phyloP scores from a whole-genome alignment of 2,329 filamentous ascomycete genomes.

The Plectosphaerella cucumerina region DNA sequence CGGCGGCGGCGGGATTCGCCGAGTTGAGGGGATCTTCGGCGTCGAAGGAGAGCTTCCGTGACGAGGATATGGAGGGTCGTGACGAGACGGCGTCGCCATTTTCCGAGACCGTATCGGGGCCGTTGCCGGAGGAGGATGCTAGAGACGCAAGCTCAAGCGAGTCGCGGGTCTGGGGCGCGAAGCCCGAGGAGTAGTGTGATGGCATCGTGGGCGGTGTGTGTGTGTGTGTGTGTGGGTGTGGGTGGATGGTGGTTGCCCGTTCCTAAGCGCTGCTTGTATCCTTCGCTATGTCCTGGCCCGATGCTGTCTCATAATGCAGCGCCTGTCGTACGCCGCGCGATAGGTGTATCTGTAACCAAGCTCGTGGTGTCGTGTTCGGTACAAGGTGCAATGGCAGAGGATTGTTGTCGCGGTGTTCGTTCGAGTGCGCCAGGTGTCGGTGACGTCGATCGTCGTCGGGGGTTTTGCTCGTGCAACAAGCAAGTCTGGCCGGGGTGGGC shows the following conservation, averaged over 20 bases:
- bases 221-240: neutral
- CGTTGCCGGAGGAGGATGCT: conserved; percentile 70
- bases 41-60: conserved; percentile 82
- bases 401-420: too few relatives aligned
- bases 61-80: conserved; percentile 85
- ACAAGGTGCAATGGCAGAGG: neutral
- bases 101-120: conserved; percentile 54
- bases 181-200: conserved; percentile 2
- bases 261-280: conserved; percentile 1
- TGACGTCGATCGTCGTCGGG: too few relatives aligned
- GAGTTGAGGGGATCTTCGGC: conserved; percentile 75
- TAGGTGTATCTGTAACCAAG: neutral
- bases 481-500: too few relatives aligned
- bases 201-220: conserved; percentile 2
- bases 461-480: neutral
- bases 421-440: too few relatives aligned
- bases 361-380: neutral
- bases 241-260: too few relatives aligned
- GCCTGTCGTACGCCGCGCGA: neutral
- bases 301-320: conserved; percentile 2
- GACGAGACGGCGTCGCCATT: conserved; percentile 58
- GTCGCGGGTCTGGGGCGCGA: conserved; percentile 60
- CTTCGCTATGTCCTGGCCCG: neutral
- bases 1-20: conserved; percentile 46
- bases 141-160: conserved; percentile 95